Percentiles rank a stretch among this genome's conserved stretches.
phyloP scores from a whole-genome alignment of 805 yeast genomes.

The Saccharomycopsis sp. region DNA sequence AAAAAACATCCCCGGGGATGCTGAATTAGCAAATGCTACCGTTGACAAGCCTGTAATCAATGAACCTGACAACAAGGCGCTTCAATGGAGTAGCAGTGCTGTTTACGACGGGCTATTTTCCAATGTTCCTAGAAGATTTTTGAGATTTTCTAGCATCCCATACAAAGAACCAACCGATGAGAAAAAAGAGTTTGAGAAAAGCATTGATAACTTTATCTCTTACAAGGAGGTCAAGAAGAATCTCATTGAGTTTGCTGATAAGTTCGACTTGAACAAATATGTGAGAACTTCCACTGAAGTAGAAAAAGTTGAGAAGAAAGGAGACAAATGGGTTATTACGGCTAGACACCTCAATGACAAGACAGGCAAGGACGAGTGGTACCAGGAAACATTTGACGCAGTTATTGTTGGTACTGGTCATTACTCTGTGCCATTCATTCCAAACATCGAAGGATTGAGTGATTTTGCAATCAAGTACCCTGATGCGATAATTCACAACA shows the following conservation, averaged over 20 bases:
- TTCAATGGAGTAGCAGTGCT: constrained; percentile 35
- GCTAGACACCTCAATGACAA: constrained; percentile 25
- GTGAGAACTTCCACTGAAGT: constrained; percentile 37
- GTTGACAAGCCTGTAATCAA: constrained; percentile 14
- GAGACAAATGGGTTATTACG: constrained; percentile 36
- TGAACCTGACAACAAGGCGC: constrained; percentile 1
- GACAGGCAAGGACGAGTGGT: constrained; percentile 31
- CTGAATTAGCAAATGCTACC: constrained; percentile 23
- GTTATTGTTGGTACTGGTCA: constrained; percentile 55
- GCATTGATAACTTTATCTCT: constrained; percentile 33
- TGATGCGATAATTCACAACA: constrained; percentile 26
- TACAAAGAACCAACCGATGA: constrained; percentile 9
- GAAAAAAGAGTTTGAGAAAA: constrained; percentile 21
- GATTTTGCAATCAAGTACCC: constrained; percentile 37
- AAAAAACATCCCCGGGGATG: constrained; percentile 16
- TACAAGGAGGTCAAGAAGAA: constrained; percentile 31
- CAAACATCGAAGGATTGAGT: constrained; percentile 42
- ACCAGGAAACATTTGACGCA: constrained; percentile 45
- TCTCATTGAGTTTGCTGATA: constrained; percentile 26
- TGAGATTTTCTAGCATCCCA: constrained; percentile 28
- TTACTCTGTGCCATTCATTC: constrained; percentile 49
- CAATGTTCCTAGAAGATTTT: constrained; percentile 34
- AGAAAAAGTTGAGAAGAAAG: constrained; percentile 30
- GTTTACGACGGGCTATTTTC: constrained; percentile 34
- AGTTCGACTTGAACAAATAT: constrained; percentile 27